Conservation (phyloP, 768 basidiomycete species). For the Naganishia kalamii region DNA sequence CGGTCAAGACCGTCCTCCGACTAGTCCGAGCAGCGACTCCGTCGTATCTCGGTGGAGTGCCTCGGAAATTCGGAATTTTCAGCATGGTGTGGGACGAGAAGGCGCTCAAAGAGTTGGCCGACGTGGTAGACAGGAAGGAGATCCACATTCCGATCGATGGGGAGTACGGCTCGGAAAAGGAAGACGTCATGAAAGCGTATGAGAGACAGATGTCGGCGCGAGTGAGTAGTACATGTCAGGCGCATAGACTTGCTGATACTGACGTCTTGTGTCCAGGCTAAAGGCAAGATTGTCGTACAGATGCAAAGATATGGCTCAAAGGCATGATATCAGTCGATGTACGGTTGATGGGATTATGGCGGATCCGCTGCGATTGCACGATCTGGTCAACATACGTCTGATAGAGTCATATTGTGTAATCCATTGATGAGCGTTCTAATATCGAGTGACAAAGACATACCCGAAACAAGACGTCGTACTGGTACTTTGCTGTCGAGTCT, state of each 20-base stretch:
- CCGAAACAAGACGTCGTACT: no score
- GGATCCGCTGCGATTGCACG: no score
- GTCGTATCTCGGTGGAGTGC: slow-evolving; percentile 7
- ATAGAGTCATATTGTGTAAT: no score
- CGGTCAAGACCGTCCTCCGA: background rate
- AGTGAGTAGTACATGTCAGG: background rate
- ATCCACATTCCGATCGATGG: slow-evolving; percentile 18
- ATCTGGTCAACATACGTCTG: no score
- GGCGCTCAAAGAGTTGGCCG: slow-evolving; percentile 3
- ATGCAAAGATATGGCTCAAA: background rate
- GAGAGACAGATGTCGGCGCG: slow-evolving; percentile 16
- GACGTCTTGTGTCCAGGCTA: slow-evolving; percentile 12
- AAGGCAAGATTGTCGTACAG: slow-evolving; percentile 19
- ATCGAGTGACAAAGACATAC: no score
- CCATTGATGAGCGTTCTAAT: no score
- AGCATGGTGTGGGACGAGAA: slow-evolving; percentile 1
- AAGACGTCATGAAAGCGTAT: slow-evolving; percentile 21
- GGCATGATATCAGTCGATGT: no score
- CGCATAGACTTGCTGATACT: background rate
- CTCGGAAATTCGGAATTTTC: slow-evolving; percentile 9
- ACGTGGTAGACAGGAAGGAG: background rate
- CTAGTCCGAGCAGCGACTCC: background rate
- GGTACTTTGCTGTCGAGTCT: no score
- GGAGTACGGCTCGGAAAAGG: background rate
- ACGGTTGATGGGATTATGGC: no score